Evolutionary conservation across 768 basidiomycete genomes (phyloP).

Genomic region (Boletus speciosus): DNA sequence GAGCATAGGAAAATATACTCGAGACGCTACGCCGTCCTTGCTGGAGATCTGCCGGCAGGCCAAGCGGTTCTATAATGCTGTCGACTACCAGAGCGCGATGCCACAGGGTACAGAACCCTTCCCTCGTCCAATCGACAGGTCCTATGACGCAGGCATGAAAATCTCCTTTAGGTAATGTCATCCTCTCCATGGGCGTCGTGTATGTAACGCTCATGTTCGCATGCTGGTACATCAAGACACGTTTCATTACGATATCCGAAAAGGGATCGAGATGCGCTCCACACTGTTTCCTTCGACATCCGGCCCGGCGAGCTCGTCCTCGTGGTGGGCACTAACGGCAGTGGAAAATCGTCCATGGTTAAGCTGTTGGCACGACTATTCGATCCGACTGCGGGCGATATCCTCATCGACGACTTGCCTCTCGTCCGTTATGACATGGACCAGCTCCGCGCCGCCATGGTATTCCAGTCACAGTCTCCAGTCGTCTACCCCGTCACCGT

Average conservation of each 20-base stretch:
- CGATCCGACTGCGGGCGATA: conserved; percentile 41
- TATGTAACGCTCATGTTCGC: not conserved
- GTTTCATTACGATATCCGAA: conserved; percentile 26
- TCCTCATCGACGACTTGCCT: conserved; percentile 43
- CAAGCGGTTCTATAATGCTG: conserved; percentile 19
- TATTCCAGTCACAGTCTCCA: conserved; percentile 49
- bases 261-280: conserved; percentile 19
- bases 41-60: conserved; percentile 14
- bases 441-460: conserved; percentile 43
- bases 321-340: conserved; percentile 29
- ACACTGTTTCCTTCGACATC: conserved; percentile 27
- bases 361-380: conserved; percentile 50
- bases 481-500: conserved; percentile 47
- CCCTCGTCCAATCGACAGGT: conserved; percentile 6
- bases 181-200: not conserved
- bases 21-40: conserved; percentile 6
- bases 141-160: conserved; percentile 21
- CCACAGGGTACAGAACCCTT: conserved; percentile 18
- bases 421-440: conserved; percentile 36
- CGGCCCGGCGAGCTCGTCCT: conserved; percentile 29
- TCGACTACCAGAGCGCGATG: conserved; percentile 19
- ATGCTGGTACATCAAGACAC: conserved; percentile 3
- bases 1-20: conserved; percentile 11
- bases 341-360: conserved; percentile 36
- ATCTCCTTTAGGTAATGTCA: conserved; percentile 23